A percentile compares a stretch with the other conserved stretches of the same genome.
phyloP scores from a whole-genome alignment of 2,329 filamentous ascomycete species.

The Colletotrichum salicis region DNA sequence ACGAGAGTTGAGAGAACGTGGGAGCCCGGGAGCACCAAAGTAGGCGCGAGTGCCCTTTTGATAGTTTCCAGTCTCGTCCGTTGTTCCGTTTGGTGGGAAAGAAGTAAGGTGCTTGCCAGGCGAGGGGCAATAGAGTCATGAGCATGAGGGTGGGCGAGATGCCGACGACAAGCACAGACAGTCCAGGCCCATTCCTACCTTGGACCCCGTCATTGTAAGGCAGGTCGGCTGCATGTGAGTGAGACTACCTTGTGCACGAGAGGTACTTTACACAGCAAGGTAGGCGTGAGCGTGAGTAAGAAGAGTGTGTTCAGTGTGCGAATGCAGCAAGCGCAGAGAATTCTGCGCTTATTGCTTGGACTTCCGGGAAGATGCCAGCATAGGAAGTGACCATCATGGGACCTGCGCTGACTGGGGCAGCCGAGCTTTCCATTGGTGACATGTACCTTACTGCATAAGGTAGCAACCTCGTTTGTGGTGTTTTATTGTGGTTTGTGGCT shows the following conservation, averaged over 20 bases:
- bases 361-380: slow-evolving; percentile 30
- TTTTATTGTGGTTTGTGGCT: not conserved
- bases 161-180: slow-evolving; percentile 30
- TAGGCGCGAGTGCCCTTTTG: slow-evolving; percentile 32
- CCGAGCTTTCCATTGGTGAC: slow-evolving; percentile 29
- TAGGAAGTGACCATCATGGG: slow-evolving; percentile 23
- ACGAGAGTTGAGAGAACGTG: slow-evolving; percentile 12
- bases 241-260: not conserved
- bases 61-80: slow-evolving; percentile 22
- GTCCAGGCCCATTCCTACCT: slow-evolving; percentile 19
- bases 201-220: slow-evolving; percentile 18
- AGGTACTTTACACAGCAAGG: too few species aligned
- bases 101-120: slow-evolving; percentile 8
- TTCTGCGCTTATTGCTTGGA: slow-evolving; percentile 3
- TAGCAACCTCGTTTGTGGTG: not conserved
- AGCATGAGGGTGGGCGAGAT: slow-evolving; percentile 26
- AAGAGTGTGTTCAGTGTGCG: slow-evolving; percentile 1
- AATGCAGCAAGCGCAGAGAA: not conserved
- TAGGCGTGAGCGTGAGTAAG: not conserved
- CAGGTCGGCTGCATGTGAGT: not conserved
- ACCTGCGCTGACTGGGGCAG: slow-evolving; percentile 23
- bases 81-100: slow-evolving; percentile 27
- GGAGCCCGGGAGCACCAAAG: not conserved
- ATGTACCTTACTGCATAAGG: not conserved
- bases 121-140: slow-evolving; percentile 22